Conservation (phyloP, 148 eudicot genomes). For the Chenopodium quinoa region DNA sequence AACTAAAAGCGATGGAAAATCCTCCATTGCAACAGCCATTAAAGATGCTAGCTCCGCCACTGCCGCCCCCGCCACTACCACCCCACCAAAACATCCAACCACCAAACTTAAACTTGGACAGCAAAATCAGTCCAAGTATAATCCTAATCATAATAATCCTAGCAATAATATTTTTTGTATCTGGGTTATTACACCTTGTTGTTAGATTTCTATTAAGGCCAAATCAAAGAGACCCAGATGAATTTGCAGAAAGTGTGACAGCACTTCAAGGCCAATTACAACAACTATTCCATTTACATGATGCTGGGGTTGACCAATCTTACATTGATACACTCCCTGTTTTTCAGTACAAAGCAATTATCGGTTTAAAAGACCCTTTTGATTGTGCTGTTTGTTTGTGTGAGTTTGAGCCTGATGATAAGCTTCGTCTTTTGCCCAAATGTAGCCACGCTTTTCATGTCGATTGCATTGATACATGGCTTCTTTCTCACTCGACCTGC, state of each 20-base stretch:
- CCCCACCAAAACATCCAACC: conserved; percentile 24
- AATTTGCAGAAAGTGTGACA: conserved; percentile 42
- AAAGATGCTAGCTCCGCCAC: conserved; percentile 21
- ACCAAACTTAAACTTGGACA: conserved; percentile 34
- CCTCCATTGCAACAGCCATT: conserved; percentile 15
- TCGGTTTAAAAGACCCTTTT: conserved; percentile 71
- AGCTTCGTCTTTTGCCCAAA: conserved; percentile 72
- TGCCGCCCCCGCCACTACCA: conserved; percentile 23
- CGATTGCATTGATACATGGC: conserved; percentile 93
- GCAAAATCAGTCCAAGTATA: conserved; percentile 68
- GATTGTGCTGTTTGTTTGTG: conserved; percentile 95
- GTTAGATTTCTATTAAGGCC: conserved; percentile 60
- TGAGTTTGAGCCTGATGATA: conserved; percentile 70
- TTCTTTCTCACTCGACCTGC: conserved; percentile 88
- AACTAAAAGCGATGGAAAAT: not conserved
- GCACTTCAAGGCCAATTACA: conserved; percentile 83
- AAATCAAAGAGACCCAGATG: conserved; percentile 50
- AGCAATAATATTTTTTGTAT: conserved; percentile 70
- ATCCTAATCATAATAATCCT: conserved; percentile 67
- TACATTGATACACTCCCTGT: conserved; percentile 79
- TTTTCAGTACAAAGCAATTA: conserved; percentile 62
- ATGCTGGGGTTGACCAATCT: conserved; percentile 84
- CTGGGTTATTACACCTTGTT: conserved; percentile 73
- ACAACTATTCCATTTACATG: conserved; percentile 81
- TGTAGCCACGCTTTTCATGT: conserved; percentile 97